Evolutionary conservation across 352 stramenopile species (phyloP), one percentile per base, ranked within the genome.

Genomic region (Globisporangium orthogonon): DNA sequence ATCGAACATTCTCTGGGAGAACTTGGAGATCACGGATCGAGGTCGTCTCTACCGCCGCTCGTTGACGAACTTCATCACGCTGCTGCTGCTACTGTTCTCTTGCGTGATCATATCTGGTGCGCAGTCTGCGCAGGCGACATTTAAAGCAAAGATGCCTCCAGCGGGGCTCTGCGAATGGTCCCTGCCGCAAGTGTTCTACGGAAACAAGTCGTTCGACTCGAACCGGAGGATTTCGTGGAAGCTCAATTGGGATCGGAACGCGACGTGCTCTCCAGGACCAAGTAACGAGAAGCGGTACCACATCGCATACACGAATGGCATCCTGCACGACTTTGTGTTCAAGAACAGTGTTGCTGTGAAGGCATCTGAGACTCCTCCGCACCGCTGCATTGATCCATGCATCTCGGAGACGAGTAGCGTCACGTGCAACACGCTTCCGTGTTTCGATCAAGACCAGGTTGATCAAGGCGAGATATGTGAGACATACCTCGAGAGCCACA

Each of bases 1-100:
- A 28, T 90, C 80, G 2, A 93, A 95, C 48, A 94, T 95, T 48
- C 66, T 94, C 49, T 95, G 86, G 86, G 86, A 95, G 54, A 95
- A 93, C 53, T 69, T 94, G 0, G 83, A 94, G 56, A 69, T 85
- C 9, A 85, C 84, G 33, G 44, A 76, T n/a, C 64, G 65, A 44
- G 78, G 71, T 0, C 79, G 86, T 15, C 74, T 86, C 10, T 70
- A 86, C 37, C 70, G 86, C 0, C 81, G 83, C 15, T 78, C 73
- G 33, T 71, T 91, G 14, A 91, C 81, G 4, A 86, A 86, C 43
- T 68, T 85, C 1, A 60, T 91, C 29, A 94, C 83, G 3, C 85
- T 90, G 37, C 53, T 94, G 31, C 60, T 94, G 11, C 52, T 94
- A 18, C 59, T 94, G n/a, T 52, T 86, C 9, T 91, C 81, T 6